Conservation (phyloP, 108 stramenopile species). For the Skeletonema potamos region DNA sequence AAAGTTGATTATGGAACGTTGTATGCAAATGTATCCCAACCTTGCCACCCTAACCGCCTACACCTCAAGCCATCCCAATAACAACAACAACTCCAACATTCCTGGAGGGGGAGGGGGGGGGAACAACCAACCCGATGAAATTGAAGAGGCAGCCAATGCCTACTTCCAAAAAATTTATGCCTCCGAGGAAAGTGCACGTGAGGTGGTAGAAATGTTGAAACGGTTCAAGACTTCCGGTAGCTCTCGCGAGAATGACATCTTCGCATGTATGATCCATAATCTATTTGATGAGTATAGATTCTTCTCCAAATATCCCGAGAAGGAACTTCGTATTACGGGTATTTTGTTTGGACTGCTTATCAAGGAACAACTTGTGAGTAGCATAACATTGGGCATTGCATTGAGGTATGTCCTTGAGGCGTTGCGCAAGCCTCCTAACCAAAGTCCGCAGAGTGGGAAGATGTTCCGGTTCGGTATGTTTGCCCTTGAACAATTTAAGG, state of each 20-base stretch:
- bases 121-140: conserved; percentile 68
- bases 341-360: conserved; percentile 96
- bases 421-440: conserved; percentile 86
- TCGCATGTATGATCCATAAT: conserved; percentile 99
- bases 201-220: conserved; percentile 95
- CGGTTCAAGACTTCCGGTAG: conserved; percentile 93
- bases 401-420: conserved; percentile 98
- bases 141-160: conserved; percentile 94
- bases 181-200: conserved; percentile 90
- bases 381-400: conserved; percentile 98
- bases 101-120: conserved; percentile 23
- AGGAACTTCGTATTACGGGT: conserved; percentile 98
- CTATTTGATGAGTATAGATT: conserved; percentile 98
- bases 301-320: conserved; percentile 98
- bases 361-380: conserved; percentile 96
- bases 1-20: conserved; percentile 69
- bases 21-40: conserved; percentile 57
- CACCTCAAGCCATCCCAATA: conserved; percentile 7
- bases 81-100: conserved; percentile 18
- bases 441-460: conserved; percentile 82
- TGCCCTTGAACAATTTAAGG: conserved; percentile 97
- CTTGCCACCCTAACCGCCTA: conserved; percentile 24
- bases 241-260: conserved; percentile 94
- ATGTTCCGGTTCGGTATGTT: conserved; percentile 99
- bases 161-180: conserved; percentile 99